Evolutionary conservation across 331 rosid genomes (phyloP).

Genomic region (Dryas integrifolia): DNA sequence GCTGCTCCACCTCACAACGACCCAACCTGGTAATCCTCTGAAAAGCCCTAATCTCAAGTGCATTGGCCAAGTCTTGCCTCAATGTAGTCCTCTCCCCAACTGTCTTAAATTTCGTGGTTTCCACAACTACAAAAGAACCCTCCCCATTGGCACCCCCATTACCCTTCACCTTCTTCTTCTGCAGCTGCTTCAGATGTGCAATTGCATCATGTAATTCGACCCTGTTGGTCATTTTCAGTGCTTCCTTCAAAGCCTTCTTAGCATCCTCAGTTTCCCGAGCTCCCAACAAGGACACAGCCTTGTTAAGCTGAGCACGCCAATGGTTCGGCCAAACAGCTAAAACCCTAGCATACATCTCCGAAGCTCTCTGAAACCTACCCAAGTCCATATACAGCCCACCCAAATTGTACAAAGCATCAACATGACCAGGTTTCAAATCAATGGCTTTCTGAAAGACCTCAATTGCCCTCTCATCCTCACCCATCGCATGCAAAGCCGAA

Average conservation of each 20-base stretch:
- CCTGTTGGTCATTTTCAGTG: conserved; percentile 55
- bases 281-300: conserved; percentile 53
- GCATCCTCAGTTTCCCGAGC: conserved; percentile 54
- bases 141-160: conserved; percentile 46
- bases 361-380: conserved; percentile 51
- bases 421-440: conserved; percentile 52
- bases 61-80: conserved; percentile 38
- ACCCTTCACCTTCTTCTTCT: conserved; percentile 44
- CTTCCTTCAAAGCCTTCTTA: conserved; percentile 52
- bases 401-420: conserved; percentile 51
- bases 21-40: conserved; percentile 51
- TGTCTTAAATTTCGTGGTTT: conserved; percentile 39
- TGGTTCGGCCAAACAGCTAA: conserved; percentile 55
- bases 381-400: conserved; percentile 57
- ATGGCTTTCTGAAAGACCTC: conserved; percentile 52
- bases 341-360: conserved; percentile 56
- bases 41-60: conserved; percentile 48
- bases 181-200: conserved; percentile 52
- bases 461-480: conserved; percentile 49
- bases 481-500: conserved; percentile 53
- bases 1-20: conserved; percentile 44
- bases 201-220: conserved; percentile 59
- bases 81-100: conserved; percentile 41
- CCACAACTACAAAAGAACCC: conserved; percentile 36
- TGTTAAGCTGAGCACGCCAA: conserved; percentile 61